Evolutionary conservation across 2,329 filamentous ascomycete species (phyloP).

Genomic region (Nemania serpens): DNA sequence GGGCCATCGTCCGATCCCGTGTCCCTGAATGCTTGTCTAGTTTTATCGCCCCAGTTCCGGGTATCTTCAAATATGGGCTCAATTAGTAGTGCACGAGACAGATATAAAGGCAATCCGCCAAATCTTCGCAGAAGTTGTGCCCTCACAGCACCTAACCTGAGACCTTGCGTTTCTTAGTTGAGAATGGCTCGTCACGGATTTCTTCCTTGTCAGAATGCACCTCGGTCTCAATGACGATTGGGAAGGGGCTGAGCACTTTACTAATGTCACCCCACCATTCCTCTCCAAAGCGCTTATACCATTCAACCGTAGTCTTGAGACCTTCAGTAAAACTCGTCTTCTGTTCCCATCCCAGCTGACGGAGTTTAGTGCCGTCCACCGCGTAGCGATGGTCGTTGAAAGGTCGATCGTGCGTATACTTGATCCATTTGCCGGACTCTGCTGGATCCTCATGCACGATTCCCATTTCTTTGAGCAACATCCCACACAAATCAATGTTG

Average conservation of each 20-base stretch:
- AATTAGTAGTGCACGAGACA: constrained; percentile 15
- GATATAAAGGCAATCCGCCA: neutral
- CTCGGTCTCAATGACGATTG: constrained; percentile 60
- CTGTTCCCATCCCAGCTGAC: constrained; percentile 70
- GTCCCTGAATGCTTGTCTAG: neutral
- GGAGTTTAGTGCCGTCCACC: constrained; percentile 71
- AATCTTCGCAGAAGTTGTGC: neutral
- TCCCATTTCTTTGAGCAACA: constrained; percentile 66
- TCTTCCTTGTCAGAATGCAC: constrained; percentile 58
- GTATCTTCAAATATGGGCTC: constrained; percentile 17
- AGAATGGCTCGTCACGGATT: constrained; percentile 40
- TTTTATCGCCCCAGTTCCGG: constrained; percentile 2
- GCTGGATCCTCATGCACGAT: constrained; percentile 56
- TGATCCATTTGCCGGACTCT: constrained; percentile 67
- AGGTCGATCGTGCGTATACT: constrained; percentile 76
- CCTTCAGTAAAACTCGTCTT: constrained; percentile 68
- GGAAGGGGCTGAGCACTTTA: constrained; percentile 71
- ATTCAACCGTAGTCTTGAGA: constrained; percentile 66
- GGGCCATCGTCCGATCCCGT: neutral
- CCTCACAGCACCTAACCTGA: constrained; percentile 7
- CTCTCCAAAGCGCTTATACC: constrained; percentile 70
- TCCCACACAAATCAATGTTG: constrained; percentile 70
- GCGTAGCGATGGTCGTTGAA: constrained; percentile 79
- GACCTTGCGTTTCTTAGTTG: constrained; percentile 39
- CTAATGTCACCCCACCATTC: constrained; percentile 75